phyloP scores from a whole-genome alignment of 805 yeast genomes.

The Saccharomycopsis sp. region DNA sequence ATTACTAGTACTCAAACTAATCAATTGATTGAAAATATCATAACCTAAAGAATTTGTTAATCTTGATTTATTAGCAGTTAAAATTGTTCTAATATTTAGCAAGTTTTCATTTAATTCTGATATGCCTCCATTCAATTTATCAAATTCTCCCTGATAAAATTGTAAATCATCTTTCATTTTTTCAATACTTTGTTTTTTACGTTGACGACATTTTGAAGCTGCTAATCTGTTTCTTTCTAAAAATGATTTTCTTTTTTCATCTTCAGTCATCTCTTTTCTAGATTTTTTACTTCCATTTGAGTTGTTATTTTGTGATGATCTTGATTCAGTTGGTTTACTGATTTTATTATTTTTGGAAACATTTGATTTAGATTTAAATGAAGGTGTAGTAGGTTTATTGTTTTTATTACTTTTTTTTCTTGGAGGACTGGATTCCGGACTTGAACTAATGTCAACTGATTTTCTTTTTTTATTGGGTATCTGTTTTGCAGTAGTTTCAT shows the following conservation, averaged over 20 bases:
- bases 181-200: conserved; percentile 81
- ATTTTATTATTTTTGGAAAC: background rate
- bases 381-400: background rate
- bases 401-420: background rate
- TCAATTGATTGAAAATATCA: conserved; percentile 33
- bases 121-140: conserved; percentile 49
- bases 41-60: conserved; percentile 36
- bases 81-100: conserved; percentile 34
- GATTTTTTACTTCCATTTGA: conserved; percentile 26
- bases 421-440: background rate
- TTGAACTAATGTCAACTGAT: background rate
- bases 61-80: conserved; percentile 44
- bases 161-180: conserved; percentile 74
- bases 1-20: background rate
- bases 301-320: background rate
- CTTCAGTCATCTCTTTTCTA: conserved; percentile 51
- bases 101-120: conserved; percentile 50
- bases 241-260: conserved; percentile 65
- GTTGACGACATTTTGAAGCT: conserved; percentile 88
- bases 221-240: conserved; percentile 91
- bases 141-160: conserved; percentile 60
- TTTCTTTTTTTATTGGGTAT: background rate
- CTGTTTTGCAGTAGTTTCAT: background rate
- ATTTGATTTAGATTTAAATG: background rate
- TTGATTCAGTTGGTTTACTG: background rate